Base-by-base conservation (phyloP, 2,329 filamentous ascomycete species). In the Exophiala sp. region DNA sequence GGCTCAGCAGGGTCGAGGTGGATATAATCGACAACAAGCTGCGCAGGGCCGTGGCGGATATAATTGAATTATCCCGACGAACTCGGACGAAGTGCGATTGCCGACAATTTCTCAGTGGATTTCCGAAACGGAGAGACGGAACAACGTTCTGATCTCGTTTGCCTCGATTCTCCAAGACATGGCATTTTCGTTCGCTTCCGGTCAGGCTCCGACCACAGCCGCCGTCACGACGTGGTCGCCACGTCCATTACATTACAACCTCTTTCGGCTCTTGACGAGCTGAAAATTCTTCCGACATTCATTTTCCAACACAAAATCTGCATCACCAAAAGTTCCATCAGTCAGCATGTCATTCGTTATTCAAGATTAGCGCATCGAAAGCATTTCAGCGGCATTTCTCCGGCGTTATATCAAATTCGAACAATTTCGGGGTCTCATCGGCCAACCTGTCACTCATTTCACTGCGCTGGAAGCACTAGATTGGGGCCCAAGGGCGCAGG, bases 241-340 rank as follows among this genome's bases (percentile, higher is more conserved):
- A n/a, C 14, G 18, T 44, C 34, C 27, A 16, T 39, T 43, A 40
- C n/a, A 41, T 16, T 34, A 18, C 18, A 35, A 43, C 39, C 40
- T 38, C 37, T 23, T 21, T 30, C 32, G 34, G 49, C 53, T 50
- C 49, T 56, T 19, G 49, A 53, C 7, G 49, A 32, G 44, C 38
- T 27, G 6, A 10, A 27, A 45, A 24, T 38, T 30, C 24, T 19
- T 19, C 5, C 14, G 34, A 13, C 18, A 21, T 40, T 64, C 65
- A 78, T 60, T 78, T 78, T 59, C 76, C 76, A 34, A 80, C 76
- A 61, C 77, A 80, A 53, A 80, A 80, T 55, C 76, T 79, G 58
- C 44, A 55, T 51, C 14, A 50, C 44, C 27, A 42, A 61, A 39
- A 54, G 38, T 42, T 19, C 11, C 40, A 16, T 30, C 29, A 43